Evolutionary conservation across 139 green algal genomes (phyloP).

Genomic region (Marvania coccoides): DNA sequence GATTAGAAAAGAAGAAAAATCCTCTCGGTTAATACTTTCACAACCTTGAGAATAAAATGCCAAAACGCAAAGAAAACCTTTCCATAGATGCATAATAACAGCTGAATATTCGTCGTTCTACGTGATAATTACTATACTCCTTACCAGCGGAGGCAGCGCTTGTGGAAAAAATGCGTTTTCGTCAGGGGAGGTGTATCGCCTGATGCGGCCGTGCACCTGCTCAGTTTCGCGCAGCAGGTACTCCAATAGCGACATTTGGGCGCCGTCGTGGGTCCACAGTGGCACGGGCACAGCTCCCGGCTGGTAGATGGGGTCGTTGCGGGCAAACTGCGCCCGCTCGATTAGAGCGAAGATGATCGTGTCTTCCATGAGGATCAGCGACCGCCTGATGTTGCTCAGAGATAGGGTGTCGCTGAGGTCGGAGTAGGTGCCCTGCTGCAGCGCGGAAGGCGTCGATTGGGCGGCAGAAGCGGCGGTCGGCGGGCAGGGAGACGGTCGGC

Average conservation of each 20-base stretch:
- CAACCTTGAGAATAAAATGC: too few relatives aligned
- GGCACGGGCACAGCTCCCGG: conserved; percentile 59
- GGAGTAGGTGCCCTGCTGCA: too few relatives aligned
- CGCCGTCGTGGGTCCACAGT: conserved; percentile 26
- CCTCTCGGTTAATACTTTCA: too few relatives aligned
- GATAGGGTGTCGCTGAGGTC: conserved; percentile 1
- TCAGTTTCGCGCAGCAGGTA: conserved; percentile 90
- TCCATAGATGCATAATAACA: too few relatives aligned
- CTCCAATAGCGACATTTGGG: conserved; percentile 78
- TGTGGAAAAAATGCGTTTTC: conserved; percentile 93
- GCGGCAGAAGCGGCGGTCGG: too few relatives aligned
- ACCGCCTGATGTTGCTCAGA: conserved; percentile 72
- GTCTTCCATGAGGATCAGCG: conserved; percentile 89
- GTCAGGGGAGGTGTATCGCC: conserved; percentile 88
- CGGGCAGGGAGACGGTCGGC: too few relatives aligned
- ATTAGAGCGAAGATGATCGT: conserved; percentile 97
- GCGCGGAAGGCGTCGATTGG: too few relatives aligned
- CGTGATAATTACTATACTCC: not conserved
- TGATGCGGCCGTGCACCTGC: conserved; percentile 79
- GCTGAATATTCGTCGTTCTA: too few relatives aligned
- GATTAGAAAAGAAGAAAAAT: not conserved
- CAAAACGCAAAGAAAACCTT: too few relatives aligned
- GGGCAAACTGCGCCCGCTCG: conserved; percentile 86
- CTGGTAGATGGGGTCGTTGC: conserved; percentile 78
- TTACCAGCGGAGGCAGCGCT: conserved; percentile 40